Evolutionary conservation across 2,329 filamentous ascomycete genomes (phyloP).

Genomic region (Eurotiales sp.): DNA sequence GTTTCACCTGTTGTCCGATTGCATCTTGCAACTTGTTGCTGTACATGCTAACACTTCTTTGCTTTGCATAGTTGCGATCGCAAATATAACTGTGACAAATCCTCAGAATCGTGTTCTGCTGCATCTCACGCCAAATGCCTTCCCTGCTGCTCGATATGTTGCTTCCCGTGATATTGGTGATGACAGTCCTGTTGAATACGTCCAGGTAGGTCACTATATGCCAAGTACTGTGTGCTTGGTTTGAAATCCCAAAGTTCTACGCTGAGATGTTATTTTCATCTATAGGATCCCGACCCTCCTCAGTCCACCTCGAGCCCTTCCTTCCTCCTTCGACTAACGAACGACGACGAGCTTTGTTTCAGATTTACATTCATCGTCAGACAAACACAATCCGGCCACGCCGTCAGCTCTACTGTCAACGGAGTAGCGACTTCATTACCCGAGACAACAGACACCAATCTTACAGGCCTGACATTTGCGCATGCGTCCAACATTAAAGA

Average conservation of each 20-base stretch:
- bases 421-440: slow-evolving; percentile 50
- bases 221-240: no score
- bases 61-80: slow-evolving; percentile 68
- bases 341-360: slow-evolving; percentile 90
- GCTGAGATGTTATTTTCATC: slow-evolving; percentile 1
- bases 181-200: slow-evolving; percentile 75
- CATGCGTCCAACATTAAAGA: slow-evolving; percentile 82
- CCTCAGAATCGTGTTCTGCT: slow-evolving; percentile 72
- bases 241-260: neutral
- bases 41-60: neutral
- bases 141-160: slow-evolving; percentile 73
- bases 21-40: neutral
- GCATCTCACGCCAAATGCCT: slow-evolving; percentile 78
- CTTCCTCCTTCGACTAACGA: slow-evolving; percentile 81
- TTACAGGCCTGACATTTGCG: slow-evolving; percentile 88
- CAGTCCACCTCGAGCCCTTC: slow-evolving; percentile 50
- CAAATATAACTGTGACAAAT: slow-evolving; percentile 77
- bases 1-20: slow-evolving; percentile 28
- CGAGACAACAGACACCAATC: slow-evolving; percentile 63
- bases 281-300: slow-evolving; percentile 70
- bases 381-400: slow-evolving; percentile 46
- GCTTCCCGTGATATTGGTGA: slow-evolving; percentile 72
- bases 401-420: slow-evolving; percentile 50
- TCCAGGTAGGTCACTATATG: slow-evolving; percentile 90
- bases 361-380: slow-evolving; percentile 84